Conservation (phyloP, 2,329 filamentous ascomycete species). For the Tetracladium maxilliforme region DNA sequence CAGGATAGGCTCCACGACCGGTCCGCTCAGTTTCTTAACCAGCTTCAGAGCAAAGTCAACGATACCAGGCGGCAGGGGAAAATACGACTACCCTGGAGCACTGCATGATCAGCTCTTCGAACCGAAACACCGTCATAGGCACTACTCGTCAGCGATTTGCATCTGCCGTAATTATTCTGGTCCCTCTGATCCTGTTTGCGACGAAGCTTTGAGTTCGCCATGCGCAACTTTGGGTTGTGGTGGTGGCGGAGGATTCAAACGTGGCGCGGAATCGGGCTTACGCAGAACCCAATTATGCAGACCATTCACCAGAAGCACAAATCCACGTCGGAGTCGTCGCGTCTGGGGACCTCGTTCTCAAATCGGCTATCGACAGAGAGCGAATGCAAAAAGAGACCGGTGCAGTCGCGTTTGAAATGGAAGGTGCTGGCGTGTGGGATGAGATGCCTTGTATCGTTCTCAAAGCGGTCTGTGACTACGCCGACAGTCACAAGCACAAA, state of each 20-base stretch:
- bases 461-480: conserved; percentile 23
- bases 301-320: too few relatives aligned
- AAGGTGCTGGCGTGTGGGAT: conserved; percentile 19
- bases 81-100: too few relatives aligned
- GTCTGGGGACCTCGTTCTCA: conserved; percentile 19
- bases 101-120: too few relatives aligned
- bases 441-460: conserved; percentile 13
- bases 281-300: too few relatives aligned
- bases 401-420: conserved; percentile 18
- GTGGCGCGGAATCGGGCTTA: too few relatives aligned
- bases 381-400: conserved; percentile 8
- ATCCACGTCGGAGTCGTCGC: conserved; percentile 19
- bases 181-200: conserved; percentile 1
- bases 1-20: too few relatives aligned
- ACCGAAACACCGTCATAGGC: too few relatives aligned
- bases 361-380: conserved; percentile 15
- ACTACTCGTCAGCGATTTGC: too few relatives aligned
- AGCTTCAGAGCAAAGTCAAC: too few relatives aligned
- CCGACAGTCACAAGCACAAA: conserved; percentile 22
- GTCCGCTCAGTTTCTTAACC: too few relatives aligned
- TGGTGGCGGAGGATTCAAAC: background rate
- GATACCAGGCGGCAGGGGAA: too few relatives aligned
- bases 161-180: too few relatives aligned
- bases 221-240: background rate
- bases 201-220: background rate